Conservation (phyloP, 352 stramenopile species). For the Phytophthora nicotianae region DNA sequence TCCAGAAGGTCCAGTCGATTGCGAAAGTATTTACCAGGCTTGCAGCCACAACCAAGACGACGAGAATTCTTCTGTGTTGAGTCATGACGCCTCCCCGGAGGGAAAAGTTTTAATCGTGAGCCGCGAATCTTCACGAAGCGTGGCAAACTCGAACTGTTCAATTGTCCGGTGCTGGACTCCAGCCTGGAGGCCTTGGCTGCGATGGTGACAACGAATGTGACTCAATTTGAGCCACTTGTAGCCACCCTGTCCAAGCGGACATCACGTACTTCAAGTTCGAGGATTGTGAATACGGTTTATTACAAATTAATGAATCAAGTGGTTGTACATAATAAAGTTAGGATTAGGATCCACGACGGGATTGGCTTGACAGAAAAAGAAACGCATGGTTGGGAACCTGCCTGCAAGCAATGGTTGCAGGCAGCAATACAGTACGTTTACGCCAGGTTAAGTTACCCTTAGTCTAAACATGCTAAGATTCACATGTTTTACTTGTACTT, state of each 20-base stretch:
- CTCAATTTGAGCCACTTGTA: constrained; percentile 12
- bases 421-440: too few relatives aligned
- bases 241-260: not conserved
- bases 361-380: not conserved
- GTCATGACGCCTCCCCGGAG: not conserved
- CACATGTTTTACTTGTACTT: too few relatives aligned
- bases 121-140: constrained; percentile 2
- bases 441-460: not conserved
- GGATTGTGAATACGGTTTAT: constrained; percentile 2
- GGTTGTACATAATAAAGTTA: not conserved
- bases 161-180: constrained; percentile 10
- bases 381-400: too few relatives aligned
- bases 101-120: constrained; percentile 1
- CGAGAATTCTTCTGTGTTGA: constrained; percentile 7
- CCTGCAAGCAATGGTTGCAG: too few relatives aligned
- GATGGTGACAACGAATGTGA: constrained; percentile 17
- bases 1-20: constrained; percentile 24
- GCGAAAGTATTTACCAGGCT: constrained; percentile 11
- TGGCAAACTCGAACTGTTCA: constrained; percentile 1
- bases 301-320: constrained; percentile 8
- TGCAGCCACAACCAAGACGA: constrained; percentile 10
- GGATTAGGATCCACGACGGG: not conserved
- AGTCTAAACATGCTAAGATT: not conserved
- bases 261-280: not conserved
- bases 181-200: constrained; percentile 1